These are phyloP conservation scores for Nemania abortiva DNA, from an alignment of 2,329 filamentous ascomycete genomes.

Conservation along the genomic window DNA sequence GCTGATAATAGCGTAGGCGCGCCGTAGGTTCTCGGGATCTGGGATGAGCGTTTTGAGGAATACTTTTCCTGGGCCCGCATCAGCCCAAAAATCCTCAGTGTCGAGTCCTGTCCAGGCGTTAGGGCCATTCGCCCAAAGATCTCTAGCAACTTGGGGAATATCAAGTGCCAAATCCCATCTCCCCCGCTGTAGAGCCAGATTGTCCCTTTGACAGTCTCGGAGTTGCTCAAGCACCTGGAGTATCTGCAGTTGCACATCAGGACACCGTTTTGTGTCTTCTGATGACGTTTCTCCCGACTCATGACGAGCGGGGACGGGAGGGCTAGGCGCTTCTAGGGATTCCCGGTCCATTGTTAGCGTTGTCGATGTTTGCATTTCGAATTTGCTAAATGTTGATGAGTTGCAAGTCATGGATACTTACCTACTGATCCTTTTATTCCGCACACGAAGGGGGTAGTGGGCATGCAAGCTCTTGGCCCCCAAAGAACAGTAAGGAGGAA, in stretches of 20 bases:
- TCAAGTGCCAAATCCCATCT: not conserved
- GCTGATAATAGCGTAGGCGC: not conserved
- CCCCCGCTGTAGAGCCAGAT: not conserved
- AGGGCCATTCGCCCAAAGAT: not conserved
- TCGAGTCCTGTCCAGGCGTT: not conserved
- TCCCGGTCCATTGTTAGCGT: not conserved
- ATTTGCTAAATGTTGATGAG: not conserved
- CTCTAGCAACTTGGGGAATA: not conserved
- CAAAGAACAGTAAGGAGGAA: too few species aligned
- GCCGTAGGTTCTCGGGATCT: not conserved
- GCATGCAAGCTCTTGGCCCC: too few species aligned
- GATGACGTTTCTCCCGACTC: not conserved
- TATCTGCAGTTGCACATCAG: conserved; percentile 1
- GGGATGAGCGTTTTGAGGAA: not conserved
- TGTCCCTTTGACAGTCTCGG: not conserved
- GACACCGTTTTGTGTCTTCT: not conserved
- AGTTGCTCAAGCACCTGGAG: not conserved
- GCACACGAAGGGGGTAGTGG: too few species aligned
- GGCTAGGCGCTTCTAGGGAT: not conserved
- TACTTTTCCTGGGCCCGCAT: not conserved
- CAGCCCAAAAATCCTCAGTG: not conserved
- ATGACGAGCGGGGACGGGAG: not conserved
- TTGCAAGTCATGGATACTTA: too few species aligned
- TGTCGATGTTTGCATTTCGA: not conserved
- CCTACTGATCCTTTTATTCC: too few species aligned